A percentile compares a stretch with the other conserved stretches of the same genome.
phyloP scores from a whole-genome alignment of 345 rosid genomes.

The Leavenworthia alabamica region DNA sequence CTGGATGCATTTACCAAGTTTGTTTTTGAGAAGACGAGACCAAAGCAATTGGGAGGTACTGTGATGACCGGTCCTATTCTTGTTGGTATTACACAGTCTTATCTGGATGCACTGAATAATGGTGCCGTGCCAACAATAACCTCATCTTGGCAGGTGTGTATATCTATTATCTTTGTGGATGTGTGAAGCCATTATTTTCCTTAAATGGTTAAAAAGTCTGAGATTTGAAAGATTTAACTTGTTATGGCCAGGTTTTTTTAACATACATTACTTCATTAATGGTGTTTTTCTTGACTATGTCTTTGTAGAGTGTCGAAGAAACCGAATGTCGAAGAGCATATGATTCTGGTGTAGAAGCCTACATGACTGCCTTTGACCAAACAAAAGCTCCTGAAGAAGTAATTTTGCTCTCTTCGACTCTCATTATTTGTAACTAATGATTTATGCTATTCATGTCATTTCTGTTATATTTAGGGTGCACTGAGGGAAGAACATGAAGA shows the following conservation, averaged over 20 bases:
- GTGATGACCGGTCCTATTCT: conserved; percentile 89
- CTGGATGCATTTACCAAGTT: conserved; percentile 87
- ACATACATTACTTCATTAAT: neutral
- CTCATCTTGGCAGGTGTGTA: conserved; percentile 97
- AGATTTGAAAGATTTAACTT: neutral
- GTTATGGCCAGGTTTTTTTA: neutral
- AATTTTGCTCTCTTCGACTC: conserved; percentile 9
- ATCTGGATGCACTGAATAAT: conserved; percentile 86
- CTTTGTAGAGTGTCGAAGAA: conserved; percentile 92
- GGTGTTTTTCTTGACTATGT: neutral
- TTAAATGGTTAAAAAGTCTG: neutral
- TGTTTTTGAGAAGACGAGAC: conserved; percentile 97
- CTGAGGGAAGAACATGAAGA: conserved; percentile 89
- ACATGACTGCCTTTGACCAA: conserved; percentile 61
- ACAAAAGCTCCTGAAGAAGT: conserved; percentile 86
- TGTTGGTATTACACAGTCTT: conserved; percentile 82
- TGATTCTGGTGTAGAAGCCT: conserved; percentile 71
- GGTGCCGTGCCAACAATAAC: conserved; percentile 98
- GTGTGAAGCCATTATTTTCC: neutral
- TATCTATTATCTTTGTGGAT: conserved; percentile 5
- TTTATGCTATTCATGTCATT: conserved; percentile 21
- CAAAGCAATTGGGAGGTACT: conserved; percentile 89
- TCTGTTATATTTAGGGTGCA: conserved; percentile 44
- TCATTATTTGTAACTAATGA: conserved; percentile 1
- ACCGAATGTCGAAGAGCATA: conserved; percentile 87